These are phyloP conservation scores for Pseudomassariella vexata DNA, from an alignment of 2,329 filamentous ascomycete species.

Conservation along the genomic window DNA sequence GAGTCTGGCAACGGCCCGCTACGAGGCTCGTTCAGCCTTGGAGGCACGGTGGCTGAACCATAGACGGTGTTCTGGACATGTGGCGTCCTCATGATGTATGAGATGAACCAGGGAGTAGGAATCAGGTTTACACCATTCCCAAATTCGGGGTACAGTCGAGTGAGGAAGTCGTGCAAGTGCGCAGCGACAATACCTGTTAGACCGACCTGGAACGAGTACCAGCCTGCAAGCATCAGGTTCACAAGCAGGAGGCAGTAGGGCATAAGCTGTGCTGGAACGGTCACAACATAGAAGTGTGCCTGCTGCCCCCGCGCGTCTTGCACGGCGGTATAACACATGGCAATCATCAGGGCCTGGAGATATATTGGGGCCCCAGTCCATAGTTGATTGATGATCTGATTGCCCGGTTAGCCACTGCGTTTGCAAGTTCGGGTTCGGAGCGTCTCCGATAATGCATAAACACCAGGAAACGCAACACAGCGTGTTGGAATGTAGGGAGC, in stretches of 20 bases:
- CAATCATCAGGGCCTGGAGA: conserved; percentile 64
- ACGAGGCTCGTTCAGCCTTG: conserved; percentile 23
- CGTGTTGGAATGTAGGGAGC: conserved; percentile 52
- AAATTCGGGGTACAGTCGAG: conserved; percentile 81
- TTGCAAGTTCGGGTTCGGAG: conserved; percentile 5
- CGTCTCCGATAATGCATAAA: too few species aligned
- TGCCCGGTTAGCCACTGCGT: conserved; percentile 16
- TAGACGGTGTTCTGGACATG: conserved; percentile 46
- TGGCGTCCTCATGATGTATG: conserved; percentile 54
- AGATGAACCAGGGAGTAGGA: conserved; percentile 67
- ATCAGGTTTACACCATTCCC: conserved; percentile 77
- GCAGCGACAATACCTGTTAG: conserved; percentile 77
- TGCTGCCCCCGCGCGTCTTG: conserved; percentile 78
- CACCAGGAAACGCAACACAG: conserved; percentile 11
- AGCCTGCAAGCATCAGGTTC: conserved; percentile 62
- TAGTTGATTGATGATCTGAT: conserved; percentile 45
- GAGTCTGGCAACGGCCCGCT: conserved; percentile 53
- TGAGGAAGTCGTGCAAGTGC: conserved; percentile 86
- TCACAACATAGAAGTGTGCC: conserved; percentile 75
- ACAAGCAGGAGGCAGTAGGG: conserved; percentile 75
- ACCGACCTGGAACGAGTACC: conserved; percentile 53
- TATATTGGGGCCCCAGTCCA: conserved; percentile 48
- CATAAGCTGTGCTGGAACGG: conserved; percentile 73
- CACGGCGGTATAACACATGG: conserved; percentile 75
- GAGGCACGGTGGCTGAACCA: conserved; percentile 54